phyloP scores from a whole-genome alignment of 2,329 filamentous ascomycete genomes.

The Juglanconis sp. region DNA sequence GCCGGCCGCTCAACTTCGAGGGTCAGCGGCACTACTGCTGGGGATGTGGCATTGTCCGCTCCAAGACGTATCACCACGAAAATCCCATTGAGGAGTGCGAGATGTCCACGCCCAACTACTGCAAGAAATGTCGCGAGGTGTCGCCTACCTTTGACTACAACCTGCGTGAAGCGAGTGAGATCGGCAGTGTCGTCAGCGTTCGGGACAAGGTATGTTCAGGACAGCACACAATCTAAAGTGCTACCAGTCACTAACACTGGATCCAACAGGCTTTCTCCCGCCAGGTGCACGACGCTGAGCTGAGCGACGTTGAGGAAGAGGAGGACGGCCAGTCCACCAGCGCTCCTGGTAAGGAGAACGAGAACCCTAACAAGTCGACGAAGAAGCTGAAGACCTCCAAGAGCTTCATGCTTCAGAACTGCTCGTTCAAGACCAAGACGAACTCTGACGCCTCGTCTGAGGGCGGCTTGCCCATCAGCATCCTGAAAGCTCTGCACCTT shows the following conservation, averaged over 20 bases:
- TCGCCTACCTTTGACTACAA: constrained; percentile 12
- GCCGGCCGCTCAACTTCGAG: constrained; percentile 1
- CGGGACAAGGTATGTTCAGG: constrained; percentile 5
- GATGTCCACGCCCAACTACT: constrained; percentile 14
- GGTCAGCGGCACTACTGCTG: constrained; percentile 18
- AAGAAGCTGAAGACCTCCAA: constrained; percentile 8
- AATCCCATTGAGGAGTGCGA: constrained; percentile 6
- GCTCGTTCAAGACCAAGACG: constrained; percentile 9
- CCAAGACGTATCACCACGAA: constrained; percentile 13
- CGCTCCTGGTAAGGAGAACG: constrained; percentile 14
- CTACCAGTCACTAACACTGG: not conserved
- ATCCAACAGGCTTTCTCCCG: constrained; percentile 13
- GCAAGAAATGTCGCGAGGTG: constrained; percentile 13
- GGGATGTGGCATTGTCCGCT: constrained; percentile 18
- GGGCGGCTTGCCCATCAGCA: not conserved
- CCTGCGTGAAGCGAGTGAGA: constrained; percentile 15
- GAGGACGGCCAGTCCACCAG: not conserved
- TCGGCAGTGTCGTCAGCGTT: constrained; percentile 6
- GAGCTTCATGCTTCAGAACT: constrained; percentile 13
- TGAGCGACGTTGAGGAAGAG: constrained; percentile 15
- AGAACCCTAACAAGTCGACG: not conserved
- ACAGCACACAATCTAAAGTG: not conserved
- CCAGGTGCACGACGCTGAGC: constrained; percentile 14
- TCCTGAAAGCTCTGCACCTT: constrained; percentile 5
- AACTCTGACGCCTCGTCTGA: constrained; percentile 9